Percentiles rank a stretch among this genome's conserved stretches.
Conservation (phyloP, 371 early-diverging fungal species). For the Mortierella sp. region DNA sequence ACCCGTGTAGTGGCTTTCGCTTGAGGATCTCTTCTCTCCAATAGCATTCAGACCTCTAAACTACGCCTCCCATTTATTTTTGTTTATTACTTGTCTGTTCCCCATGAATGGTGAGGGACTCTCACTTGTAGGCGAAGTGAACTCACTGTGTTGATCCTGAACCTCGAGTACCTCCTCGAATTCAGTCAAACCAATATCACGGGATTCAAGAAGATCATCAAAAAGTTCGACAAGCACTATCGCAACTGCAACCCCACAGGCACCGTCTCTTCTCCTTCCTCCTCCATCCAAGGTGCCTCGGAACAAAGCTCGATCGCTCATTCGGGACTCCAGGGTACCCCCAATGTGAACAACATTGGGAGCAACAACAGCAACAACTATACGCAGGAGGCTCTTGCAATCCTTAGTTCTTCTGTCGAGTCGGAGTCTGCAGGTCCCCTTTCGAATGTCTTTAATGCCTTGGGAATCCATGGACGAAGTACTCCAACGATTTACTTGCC, state of each 20-base stretch:
- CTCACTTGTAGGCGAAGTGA: slow-evolving; percentile 54
- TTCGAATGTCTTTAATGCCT: slow-evolving; percentile 26
- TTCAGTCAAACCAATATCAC: slow-evolving; percentile 67
- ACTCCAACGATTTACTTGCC: slow-evolving; percentile 48
- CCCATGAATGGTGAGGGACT: no score
- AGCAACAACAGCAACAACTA: no score
- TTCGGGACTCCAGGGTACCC: no score
- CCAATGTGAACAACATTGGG: no score
- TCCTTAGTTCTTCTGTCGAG: slow-evolving; percentile 15
- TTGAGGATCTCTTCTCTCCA: no score
- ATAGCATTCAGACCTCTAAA: no score
- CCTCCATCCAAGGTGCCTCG: slow-evolving; percentile 12
- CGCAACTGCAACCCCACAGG: slow-evolving; percentile 17
- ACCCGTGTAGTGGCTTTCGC: no score
- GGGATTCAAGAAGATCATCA: slow-evolving; percentile 70
- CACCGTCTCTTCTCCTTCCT: slow-evolving; percentile 12
- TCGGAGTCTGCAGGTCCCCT: slow-evolving; percentile 18
- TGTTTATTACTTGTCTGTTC: neutral
- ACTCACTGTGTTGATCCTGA: slow-evolving; percentile 56
- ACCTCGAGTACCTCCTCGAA: slow-evolving; percentile 65
- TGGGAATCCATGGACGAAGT: slow-evolving; percentile 45
- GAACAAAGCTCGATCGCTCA: slow-evolving; percentile 8
- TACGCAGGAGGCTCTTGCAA: slow-evolving; percentile 10
- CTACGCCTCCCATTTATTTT: neutral
- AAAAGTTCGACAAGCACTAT: slow-evolving; percentile 68